Evolutionary conservation across 257 asterid genomes (phyloP).

Genomic region (Leptodermis oblonga): DNA sequence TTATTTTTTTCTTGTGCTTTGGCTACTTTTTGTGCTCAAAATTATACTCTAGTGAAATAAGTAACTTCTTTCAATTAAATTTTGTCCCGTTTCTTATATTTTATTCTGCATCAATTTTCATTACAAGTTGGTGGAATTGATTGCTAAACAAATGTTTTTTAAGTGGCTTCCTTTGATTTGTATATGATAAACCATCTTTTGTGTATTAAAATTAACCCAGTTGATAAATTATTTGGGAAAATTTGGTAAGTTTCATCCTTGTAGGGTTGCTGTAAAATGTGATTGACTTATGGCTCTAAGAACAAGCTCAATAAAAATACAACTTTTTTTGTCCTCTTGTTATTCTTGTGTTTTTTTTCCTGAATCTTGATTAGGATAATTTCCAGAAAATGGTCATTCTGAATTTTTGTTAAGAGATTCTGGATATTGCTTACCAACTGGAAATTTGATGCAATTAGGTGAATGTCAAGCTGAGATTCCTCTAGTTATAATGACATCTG

Average conservation of each 20-base stretch:
- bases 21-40: neutral
- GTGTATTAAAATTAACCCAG: neutral
- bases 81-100: neutral
- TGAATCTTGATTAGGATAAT: neutral
- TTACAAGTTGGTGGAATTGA: neutral
- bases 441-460: slow-evolving; percentile 35
- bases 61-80: neutral
- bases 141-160: neutral
- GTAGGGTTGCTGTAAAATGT: neutral
- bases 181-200: neutral
- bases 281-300: neutral
- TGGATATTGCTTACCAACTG: neutral
- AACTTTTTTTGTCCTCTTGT: neutral
- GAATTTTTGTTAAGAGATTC: neutral
- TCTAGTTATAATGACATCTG: slow-evolving; percentile 92
- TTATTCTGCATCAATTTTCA: neutral
- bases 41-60: neutral
- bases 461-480: slow-evolving; percentile 74
- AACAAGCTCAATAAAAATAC: neutral
- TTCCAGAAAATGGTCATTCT: neutral
- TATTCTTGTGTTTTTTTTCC: neutral
- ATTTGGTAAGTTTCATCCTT: neutral
- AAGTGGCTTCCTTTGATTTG: neutral
- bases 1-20: neutral
- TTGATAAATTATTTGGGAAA: neutral